Base-by-base conservation (phyloP, 768 basidiomycete species). In the Pleurotus citrinopileatus region DNA sequence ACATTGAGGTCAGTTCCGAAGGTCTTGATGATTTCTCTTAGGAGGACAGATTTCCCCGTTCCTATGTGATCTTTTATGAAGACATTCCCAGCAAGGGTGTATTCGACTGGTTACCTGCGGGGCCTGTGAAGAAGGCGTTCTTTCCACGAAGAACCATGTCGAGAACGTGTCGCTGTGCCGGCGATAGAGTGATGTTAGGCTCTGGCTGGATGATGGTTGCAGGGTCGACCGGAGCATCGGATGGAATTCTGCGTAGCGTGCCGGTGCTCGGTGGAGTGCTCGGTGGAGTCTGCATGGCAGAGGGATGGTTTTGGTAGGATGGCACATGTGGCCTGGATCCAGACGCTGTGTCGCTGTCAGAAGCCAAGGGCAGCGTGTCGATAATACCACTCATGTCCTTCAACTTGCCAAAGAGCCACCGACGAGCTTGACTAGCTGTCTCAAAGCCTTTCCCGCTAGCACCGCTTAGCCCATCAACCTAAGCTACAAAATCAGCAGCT, bases 91-190 rank as follows among this genome's bases (percentile, higher is more conserved):
- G 7, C 17, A 23, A 25, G 10, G n/a, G 13, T 27, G 20, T 32
- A 51, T n/a, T 26, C 27, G 40, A 25, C 25, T 13, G 17, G 8
- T 51, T 54, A 86, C 87, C 85, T 54, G 88, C 88, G 53, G 84
- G 79, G 19, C 88, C 88, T 1, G 87, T 89, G 65, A 89, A 89
- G 70, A 91, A 89, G 25, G 89, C 75, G 55, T 77, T 87, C 56
- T 75, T 66, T 0, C 82, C 81, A 4, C 72, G 70, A 29, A 80
- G 72, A 6, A 87, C 82, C 32, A 73, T 56, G 8, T 65, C 57
- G 10, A 82, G 40, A n/a, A 82, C 69, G 1, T 52, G 20, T 47
- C 58, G 61, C 52, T 82, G 81, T 51, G 81, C 78, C 1, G 52
- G 42, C 0, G 75, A 75, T 4, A 77, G 59, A 9, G 25, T 17